Base-by-base conservation (phyloP, 805 yeast species). In the Ogataea naganishii region DNA sequence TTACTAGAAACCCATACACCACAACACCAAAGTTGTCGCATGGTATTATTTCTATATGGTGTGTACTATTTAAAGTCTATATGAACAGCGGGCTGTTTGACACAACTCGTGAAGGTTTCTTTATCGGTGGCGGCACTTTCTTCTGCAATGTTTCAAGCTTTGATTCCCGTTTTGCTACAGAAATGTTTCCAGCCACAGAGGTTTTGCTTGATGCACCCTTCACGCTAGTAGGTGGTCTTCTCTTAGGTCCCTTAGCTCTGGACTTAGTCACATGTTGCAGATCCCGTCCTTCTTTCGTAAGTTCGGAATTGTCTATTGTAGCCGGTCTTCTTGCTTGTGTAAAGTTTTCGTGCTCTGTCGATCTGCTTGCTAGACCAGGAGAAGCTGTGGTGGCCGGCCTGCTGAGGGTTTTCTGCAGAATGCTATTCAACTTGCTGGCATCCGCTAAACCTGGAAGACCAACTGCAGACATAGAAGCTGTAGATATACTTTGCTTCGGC, bases 221-320 rank as follows among this genome's bases (percentile, higher is more conserved):
- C 11, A 46, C 27, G 7, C 18, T 37, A 30, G 56, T 54, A 1
- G 76, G 75, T 13, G 65, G 51, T 29, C 66, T 51, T 37, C 77
- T 49, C 41, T 61, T 67, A 1, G 78, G 78, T 0, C 78, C 78
- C 32, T 55, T 63, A 12, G 74, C 53, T 31, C 78, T 51, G 0
- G 48, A 33, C 40, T 70, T 72, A 26, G 60, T 69, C 3, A 64
- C 47, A 44, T 71, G 75, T 0, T 50, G 50, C 26, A 70, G 48
- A 24, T 56, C 57, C 2, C 40, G 24, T 18, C 47, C 40, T 27
- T 39, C 40, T 21, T 40, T 33, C 15, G 24, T 23, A 23, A 47
- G 31, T 24, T 37, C 41, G 16, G 44, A 35, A 13, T 37, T 30
- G 18, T 44, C 48, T 15, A 39, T 14, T 3, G 41, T 41, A 26